Percentiles rank a stretch among this genome's conserved stretches.
Conservation (phyloP, 139 green algal genomes). For the Yamagishiella unicocca region DNA sequence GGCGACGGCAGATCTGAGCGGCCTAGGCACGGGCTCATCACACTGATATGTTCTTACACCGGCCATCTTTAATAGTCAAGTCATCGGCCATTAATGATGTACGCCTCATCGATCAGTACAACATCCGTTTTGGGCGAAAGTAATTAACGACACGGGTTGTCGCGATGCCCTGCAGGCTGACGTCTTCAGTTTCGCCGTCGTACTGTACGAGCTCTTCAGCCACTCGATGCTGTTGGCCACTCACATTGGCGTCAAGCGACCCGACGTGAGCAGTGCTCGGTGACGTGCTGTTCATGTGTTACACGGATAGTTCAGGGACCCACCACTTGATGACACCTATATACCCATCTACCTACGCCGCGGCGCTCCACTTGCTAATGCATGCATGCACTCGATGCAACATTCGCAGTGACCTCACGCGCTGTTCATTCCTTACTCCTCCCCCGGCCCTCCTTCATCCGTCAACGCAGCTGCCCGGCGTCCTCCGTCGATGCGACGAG, state of each 20-base stretch:
- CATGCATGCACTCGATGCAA: no score
- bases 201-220: constrained; percentile 12
- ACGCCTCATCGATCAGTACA: neutral
- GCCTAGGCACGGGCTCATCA: neutral
- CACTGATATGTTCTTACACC: neutral
- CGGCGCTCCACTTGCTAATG: neutral
- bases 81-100: neutral
- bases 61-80: neutral
- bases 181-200: constrained; percentile 15
- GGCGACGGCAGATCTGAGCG: neutral
- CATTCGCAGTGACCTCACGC: neutral
- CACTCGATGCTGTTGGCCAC: neutral
- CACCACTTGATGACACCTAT: neutral
- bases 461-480: neutral
- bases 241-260: neutral
- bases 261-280: neutral
- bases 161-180: neutral
- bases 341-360: neutral
- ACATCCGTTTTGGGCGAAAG: neutral
- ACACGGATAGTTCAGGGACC: neutral
- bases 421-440: neutral
- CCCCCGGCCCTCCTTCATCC: neutral
- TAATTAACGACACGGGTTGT: neutral
- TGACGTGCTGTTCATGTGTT: neutral
- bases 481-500: neutral